Percentiles rank a stretch among this genome's conserved stretches.
Evolutionary conservation across 2,329 filamentous ascomycete species (phyloP).

Genomic region (Stachybotrys echinatus): DNA sequence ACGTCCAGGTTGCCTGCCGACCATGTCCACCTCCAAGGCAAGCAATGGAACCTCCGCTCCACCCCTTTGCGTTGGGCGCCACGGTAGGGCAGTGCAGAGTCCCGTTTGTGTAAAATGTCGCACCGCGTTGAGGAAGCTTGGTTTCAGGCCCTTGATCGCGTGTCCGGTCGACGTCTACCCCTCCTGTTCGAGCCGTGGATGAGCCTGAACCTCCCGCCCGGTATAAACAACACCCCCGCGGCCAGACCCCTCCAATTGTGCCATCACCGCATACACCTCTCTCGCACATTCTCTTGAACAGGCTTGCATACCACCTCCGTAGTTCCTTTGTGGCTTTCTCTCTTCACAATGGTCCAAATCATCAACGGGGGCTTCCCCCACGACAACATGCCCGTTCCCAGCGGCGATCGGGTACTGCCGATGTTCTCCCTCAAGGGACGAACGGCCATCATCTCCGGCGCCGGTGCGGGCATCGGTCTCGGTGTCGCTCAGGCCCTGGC

Average conservation of each 20-base stretch:
- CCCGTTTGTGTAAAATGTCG: background rate
- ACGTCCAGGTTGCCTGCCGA: background rate
- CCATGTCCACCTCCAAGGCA: background rate
- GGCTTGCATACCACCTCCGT: background rate
- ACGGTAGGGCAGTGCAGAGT: no score
- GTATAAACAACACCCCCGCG: background rate
- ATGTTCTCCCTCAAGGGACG: conserved; percentile 66
- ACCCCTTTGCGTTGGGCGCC: background rate
- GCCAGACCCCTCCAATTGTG: background rate
- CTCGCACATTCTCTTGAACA: background rate
- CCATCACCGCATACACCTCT: background rate
- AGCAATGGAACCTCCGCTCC: background rate
- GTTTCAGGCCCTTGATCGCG: background rate
- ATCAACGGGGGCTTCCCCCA: conserved; percentile 49
- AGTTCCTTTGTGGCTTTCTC: background rate
- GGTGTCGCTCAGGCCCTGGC: conserved; percentile 59
- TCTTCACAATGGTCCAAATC: conserved; percentile 31
- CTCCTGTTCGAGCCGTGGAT: background rate
- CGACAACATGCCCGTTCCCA: conserved; percentile 45
- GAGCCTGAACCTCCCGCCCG: background rate
- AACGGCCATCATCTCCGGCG: conserved; percentile 65
- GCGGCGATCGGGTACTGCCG: conserved; percentile 49
- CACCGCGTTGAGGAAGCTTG: background rate
- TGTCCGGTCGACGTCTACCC: background rate
- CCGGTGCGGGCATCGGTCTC: conserved; percentile 62